These are phyloP conservation scores for Botrytis aclada DNA, from an alignment of 2,329 filamentous ascomycete species.

Conservation along the genomic window DNA sequence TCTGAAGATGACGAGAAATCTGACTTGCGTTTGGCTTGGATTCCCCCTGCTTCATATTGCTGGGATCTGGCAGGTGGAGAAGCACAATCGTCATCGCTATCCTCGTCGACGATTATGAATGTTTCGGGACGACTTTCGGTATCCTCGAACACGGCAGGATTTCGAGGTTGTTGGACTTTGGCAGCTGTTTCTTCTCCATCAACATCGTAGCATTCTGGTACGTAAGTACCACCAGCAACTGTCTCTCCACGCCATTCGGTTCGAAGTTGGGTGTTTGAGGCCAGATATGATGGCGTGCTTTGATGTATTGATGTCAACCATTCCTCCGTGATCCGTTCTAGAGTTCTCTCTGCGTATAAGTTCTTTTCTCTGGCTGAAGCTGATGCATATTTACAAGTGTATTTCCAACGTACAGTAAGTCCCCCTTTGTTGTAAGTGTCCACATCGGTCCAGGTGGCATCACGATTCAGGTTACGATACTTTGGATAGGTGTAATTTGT, in stretches of 20 bases:
- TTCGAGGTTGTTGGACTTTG: background rate
- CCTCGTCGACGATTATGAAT: background rate
- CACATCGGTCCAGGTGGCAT: background rate
- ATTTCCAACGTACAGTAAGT: constrained; percentile 54
- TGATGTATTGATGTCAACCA: background rate
- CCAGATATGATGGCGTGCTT: constrained; percentile 2
- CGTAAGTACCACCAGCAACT: constrained; percentile 42
- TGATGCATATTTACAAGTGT: constrained; percentile 31
- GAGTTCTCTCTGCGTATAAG: constrained; percentile 24
- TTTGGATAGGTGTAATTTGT: constrained; percentile 55
- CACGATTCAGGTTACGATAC: constrained; percentile 34
- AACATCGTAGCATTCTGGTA: constrained; percentile 24
- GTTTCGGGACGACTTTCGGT: background rate
- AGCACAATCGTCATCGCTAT: background rate
- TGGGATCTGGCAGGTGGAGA: background rate
- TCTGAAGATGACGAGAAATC: constrained; percentile 4
- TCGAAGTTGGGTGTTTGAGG: constrained; percentile 21
- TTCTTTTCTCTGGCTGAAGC: constrained; percentile 30
- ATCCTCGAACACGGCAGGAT: background rate
- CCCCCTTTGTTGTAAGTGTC: constrained; percentile 33
- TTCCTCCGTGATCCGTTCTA: constrained; percentile 25
- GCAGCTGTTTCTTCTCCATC: constrained; percentile 18
- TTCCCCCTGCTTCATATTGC: too few relatives aligned
- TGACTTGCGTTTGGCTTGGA: background rate
- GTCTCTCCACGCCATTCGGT: constrained; percentile 43